Evolutionary conservation across 306 rosid genomes (phyloP).

Genomic region (Citrullus amarus): DNA sequence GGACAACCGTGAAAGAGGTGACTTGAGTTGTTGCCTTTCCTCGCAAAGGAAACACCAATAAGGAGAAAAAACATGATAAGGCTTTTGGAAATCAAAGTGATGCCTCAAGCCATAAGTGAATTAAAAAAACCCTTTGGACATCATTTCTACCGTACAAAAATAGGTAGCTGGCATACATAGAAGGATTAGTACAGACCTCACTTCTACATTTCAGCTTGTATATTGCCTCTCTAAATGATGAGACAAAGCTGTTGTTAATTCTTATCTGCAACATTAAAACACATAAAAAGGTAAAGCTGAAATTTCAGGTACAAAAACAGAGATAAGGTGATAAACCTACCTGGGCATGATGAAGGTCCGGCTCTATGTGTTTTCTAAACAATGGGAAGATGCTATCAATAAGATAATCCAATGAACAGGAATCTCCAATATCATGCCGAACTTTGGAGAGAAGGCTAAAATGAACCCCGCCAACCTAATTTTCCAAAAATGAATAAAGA

Average conservation of each 20-base stretch:
- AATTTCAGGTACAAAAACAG: slow-evolving; percentile 22
- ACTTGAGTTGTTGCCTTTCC: neutral
- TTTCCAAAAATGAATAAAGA: slow-evolving; percentile 18
- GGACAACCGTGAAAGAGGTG: neutral
- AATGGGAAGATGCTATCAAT: slow-evolving; percentile 97
- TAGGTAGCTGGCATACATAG: neutral
- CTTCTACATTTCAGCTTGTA: slow-evolving; percentile 90
- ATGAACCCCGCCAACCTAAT: slow-evolving; percentile 98
- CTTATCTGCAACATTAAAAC: slow-evolving; percentile 61
- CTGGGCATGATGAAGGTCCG: slow-evolving; percentile 99
- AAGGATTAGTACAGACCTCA: slow-evolving; percentile 44
- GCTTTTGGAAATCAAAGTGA: neutral
- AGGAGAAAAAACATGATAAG: neutral
- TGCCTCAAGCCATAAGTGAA: too few species aligned
- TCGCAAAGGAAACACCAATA: neutral
- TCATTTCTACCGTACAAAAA: neutral
- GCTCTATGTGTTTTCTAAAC: slow-evolving; percentile 94
- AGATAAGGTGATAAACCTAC: slow-evolving; percentile 41
- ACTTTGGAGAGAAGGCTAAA: slow-evolving; percentile 96
- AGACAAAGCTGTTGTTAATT: slow-evolving; percentile 95
- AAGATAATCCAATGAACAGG: slow-evolving; percentile 92
- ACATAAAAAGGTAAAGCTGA: slow-evolving; percentile 15
- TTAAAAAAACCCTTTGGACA: too few species aligned
- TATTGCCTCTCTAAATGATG: slow-evolving; percentile 97
- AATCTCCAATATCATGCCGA: slow-evolving; percentile 92